A percentile compares a stretch with the other conserved stretches of the same genome.
phyloP scores from a whole-genome alignment of 2,329 filamentous ascomycete genomes.

The Esteya vermicola region DNA sequence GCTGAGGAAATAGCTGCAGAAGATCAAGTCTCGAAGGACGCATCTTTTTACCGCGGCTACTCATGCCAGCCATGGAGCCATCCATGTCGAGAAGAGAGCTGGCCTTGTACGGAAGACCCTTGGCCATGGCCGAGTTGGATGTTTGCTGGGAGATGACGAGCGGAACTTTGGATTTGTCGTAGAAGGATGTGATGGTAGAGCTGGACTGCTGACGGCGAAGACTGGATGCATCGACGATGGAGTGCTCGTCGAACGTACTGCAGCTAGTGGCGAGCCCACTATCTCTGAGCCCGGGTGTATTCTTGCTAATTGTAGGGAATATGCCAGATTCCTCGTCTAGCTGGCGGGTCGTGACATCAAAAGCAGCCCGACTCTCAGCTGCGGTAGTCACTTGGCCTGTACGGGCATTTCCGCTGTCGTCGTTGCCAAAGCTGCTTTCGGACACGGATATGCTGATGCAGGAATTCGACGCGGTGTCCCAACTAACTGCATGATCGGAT shows the following conservation, averaged over 20 bases:
- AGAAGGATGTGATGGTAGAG: constrained; percentile 42
- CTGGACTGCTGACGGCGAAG: constrained; percentile 34
- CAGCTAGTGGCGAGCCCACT: no score
- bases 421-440: constrained; percentile 24
- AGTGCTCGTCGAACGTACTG: constrained; percentile 9
- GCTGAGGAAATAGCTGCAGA: constrained; percentile 24
- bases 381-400: constrained; percentile 12
- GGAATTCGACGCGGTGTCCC: constrained; percentile 28
- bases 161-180: constrained; percentile 41
- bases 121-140: constrained; percentile 43
- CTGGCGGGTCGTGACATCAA: constrained; percentile 10
- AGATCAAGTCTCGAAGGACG: constrained; percentile 36
- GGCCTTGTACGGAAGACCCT: constrained; percentile 34
- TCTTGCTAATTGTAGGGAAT: constrained; percentile 24
- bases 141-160: constrained; percentile 45
- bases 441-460: constrained; percentile 25
- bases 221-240: constrained; percentile 26
- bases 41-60: constrained; percentile 21
- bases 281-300: constrained; percentile 11
- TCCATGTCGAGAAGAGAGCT: constrained; percentile 28
- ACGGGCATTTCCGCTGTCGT: constrained; percentile 10
- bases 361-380: constrained; percentile 14
- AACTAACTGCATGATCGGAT: constrained; percentile 13
- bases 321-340: constrained; percentile 34
- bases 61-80: constrained; percentile 14